phyloP scores from a whole-genome alignment of 2,329 filamentous ascomycete species.

The Diaporthe eres region DNA sequence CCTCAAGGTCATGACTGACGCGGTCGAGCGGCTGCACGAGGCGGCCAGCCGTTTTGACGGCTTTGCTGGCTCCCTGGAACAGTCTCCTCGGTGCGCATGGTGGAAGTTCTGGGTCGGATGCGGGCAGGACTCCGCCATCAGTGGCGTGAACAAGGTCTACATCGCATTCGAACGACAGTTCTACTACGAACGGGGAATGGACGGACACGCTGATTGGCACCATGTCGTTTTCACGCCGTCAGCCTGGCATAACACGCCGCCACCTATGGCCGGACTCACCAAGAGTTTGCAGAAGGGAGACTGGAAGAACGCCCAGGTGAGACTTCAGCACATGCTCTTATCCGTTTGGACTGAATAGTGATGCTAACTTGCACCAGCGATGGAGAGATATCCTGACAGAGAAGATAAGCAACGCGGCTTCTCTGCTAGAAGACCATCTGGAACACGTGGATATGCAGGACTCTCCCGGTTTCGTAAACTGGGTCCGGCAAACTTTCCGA shows the following conservation, averaged over 20 bases:
- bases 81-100: not conserved
- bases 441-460: not conserved
- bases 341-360: not conserved
- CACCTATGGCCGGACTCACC: not conserved
- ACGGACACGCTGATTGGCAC: slow-evolving; percentile 6
- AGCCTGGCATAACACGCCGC: slow-evolving; percentile 7
- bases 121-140: not conserved
- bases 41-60: not conserved
- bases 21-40: not conserved
- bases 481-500: not conserved
- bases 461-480: not conserved
- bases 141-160: not conserved
- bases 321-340: not conserved
- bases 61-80: not conserved
- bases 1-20: not conserved
- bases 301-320: slow-evolving; percentile 1
- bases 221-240: not conserved
- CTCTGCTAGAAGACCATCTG: not conserved
- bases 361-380: not conserved
- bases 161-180: not conserved
- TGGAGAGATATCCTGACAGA: slow-evolving; percentile 11
- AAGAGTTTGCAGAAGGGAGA: not conserved
- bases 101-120: not conserved
- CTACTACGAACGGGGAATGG: not conserved
- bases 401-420: not conserved